Percentiles rank a stretch among this genome's conserved stretches.
phyloP scores from a whole-genome alignment of 2,329 filamentous ascomycete species.

The Cladosporium sp. region DNA sequence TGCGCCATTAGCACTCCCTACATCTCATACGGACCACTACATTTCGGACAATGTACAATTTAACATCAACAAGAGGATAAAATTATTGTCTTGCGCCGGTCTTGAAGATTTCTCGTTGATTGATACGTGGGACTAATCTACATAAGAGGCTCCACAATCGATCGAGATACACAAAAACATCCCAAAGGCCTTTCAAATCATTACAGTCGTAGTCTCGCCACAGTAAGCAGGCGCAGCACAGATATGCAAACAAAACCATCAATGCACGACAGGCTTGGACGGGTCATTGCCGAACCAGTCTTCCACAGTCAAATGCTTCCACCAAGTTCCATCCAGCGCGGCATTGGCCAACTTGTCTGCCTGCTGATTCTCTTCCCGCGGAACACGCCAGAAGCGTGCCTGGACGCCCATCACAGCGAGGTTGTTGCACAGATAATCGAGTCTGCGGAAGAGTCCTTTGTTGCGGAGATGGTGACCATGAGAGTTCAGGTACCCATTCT shows the following conservation, averaged over 20 bases:
- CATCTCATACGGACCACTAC: background rate
- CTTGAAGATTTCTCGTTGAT: background rate
- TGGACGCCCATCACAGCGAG: slow-evolving; percentile 15
- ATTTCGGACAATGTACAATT: background rate
- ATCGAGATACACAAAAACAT: background rate
- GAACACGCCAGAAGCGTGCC: slow-evolving; percentile 35
- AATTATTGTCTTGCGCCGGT: background rate
- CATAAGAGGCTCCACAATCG: background rate
- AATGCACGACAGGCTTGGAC: background rate
- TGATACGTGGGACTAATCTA: background rate
- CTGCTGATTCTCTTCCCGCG: background rate
- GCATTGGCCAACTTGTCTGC: slow-evolving; percentile 5
- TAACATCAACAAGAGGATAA: background rate
- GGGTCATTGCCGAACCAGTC: background rate
- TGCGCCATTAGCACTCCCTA: background rate
- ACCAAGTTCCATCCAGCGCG: background rate
- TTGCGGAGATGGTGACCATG: slow-evolving; percentile 31
- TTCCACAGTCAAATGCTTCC: slow-evolving; percentile 9
- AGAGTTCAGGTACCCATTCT: slow-evolving; percentile 32
- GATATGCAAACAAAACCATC: background rate
- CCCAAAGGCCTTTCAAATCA: background rate
- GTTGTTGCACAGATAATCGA: slow-evolving; percentile 22
- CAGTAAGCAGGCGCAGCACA: background rate
- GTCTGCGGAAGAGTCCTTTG: slow-evolving; percentile 24
- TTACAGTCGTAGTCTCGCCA: background rate